A percentile compares a stretch with the other conserved stretches of the same genome.
These are phyloP conservation scores for Pelargonium cotyledonis DNA, from an alignment of 441 rosid species.

Conservation along the genomic window DNA sequence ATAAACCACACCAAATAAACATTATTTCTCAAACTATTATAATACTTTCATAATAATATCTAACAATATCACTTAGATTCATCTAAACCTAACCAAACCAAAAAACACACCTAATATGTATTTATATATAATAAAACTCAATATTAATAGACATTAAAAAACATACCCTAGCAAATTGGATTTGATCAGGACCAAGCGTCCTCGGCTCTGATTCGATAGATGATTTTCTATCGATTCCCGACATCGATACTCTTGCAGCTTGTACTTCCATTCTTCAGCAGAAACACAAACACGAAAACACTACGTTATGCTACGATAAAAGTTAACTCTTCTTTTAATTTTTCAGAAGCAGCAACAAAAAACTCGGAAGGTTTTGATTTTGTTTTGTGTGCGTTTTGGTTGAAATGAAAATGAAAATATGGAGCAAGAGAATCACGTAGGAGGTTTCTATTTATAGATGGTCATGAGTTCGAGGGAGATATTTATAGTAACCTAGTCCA, in stretches of 20 bases:
- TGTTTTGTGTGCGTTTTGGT: too few species aligned
- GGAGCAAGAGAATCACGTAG: too few species aligned
- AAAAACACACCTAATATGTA: neutral
- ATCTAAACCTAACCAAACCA: neutral
- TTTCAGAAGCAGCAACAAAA: too few species aligned
- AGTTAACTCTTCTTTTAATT: too few species aligned
- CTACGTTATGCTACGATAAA: too few species aligned
- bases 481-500: neutral
- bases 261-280: conserved; percentile 17
- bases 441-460: neutral
- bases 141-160: neutral
- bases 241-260: neutral
- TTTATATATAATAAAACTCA: neutral
- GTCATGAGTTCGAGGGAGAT: neutral
- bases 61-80: too few species aligned
- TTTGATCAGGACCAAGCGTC: conserved; percentile 33
- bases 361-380: neutral
- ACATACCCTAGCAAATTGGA: conserved; percentile 43
- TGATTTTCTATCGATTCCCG: conserved; percentile 30
- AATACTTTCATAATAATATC: too few species aligned
- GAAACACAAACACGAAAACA: too few species aligned
- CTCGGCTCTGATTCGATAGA: conserved; percentile 48
- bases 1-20: too few species aligned
- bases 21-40: too few species aligned
- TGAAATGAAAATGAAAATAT: too few species aligned